These are phyloP conservation scores for Coniochaeta sp. DNA, from an alignment of 2,329 filamentous ascomycete species.

Conservation along the genomic window DNA sequence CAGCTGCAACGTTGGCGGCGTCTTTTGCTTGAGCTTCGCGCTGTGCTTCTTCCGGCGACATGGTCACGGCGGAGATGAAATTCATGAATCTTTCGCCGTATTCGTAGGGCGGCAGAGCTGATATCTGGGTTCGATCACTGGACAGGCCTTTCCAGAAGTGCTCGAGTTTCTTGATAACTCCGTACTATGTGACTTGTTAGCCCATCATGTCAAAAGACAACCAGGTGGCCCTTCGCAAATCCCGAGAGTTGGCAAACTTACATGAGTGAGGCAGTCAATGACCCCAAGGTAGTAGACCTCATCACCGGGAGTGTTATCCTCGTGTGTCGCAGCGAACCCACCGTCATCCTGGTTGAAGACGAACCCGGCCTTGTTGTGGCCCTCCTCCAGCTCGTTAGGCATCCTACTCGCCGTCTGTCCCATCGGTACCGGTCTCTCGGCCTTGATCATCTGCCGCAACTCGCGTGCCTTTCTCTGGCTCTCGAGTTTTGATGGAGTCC, in stretches of 20 bases:
- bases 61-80: constrained; percentile 86
- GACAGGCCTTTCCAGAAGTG: constrained; percentile 95
- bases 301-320: constrained; percentile 75
- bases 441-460: constrained; percentile 83
- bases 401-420: constrained; percentile 75
- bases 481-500: constrained; percentile 91
- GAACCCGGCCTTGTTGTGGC: constrained; percentile 60
- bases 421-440: constrained; percentile 89
- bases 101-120: constrained; percentile 78
- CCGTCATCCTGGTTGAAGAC: constrained; percentile 94
- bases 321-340: constrained; percentile 86
- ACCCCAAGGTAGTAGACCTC: constrained; percentile 98
- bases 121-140: constrained; percentile 78
- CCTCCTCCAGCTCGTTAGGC: constrained; percentile 80
- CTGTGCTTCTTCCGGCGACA: constrained; percentile 77
- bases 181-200: constrained; percentile 54
- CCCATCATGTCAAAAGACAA: too few relatives aligned
- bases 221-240: constrained; percentile 15
- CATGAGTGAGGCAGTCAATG: constrained; percentile 95
- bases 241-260: constrained; percentile 41
- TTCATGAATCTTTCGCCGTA: constrained; percentile 93
- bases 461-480: constrained; percentile 86
- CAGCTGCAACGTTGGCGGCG: constrained; percentile 43
- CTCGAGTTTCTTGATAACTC: constrained; percentile 87
- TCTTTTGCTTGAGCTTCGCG: constrained; percentile 55